Evolutionary conservation across 306 rosid genomes (phyloP).

Genomic region (Phaseolus lunatus): DNA sequence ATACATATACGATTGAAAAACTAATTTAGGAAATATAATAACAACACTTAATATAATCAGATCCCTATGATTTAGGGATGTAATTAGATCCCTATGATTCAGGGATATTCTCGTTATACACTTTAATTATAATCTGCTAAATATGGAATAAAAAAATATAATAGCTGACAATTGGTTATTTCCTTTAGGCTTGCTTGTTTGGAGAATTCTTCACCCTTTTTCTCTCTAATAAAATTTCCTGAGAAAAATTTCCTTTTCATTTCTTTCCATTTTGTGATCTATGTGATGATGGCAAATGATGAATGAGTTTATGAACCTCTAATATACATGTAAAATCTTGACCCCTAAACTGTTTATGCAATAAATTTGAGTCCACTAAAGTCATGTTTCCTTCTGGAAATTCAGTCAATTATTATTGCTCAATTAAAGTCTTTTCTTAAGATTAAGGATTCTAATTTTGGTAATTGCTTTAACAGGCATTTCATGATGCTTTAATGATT

Average conservation of each 20-base stretch:
- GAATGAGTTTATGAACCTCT: slow-evolving; percentile 17
- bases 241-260: background rate
- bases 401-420: background rate
- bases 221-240: background rate
- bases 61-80: too few species aligned
- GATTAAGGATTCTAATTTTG: slow-evolving; percentile 33
- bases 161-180: too few species aligned
- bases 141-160: too few species aligned
- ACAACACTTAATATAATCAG: too few species aligned
- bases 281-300: background rate
- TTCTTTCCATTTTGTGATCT: slow-evolving; percentile 30
- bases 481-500: slow-evolving; percentile 65
- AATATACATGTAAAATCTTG: slow-evolving; percentile 24
- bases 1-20: too few species aligned
- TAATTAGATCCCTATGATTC: too few species aligned
- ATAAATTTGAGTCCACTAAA: background rate
- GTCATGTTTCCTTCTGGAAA: slow-evolving; percentile 29
- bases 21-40: too few species aligned
- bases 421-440: background rate
- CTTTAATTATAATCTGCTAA: too few species aligned
- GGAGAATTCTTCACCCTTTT: slow-evolving; percentile 22
- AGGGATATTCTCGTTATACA: too few species aligned
- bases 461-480: slow-evolving; percentile 64
- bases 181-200: background rate
- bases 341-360: slow-evolving; percentile 27